These are phyloP conservation scores for Microcyclospora tardicrescens DNA, from an alignment of 2,329 filamentous ascomycete genomes.

Conservation along the genomic window DNA sequence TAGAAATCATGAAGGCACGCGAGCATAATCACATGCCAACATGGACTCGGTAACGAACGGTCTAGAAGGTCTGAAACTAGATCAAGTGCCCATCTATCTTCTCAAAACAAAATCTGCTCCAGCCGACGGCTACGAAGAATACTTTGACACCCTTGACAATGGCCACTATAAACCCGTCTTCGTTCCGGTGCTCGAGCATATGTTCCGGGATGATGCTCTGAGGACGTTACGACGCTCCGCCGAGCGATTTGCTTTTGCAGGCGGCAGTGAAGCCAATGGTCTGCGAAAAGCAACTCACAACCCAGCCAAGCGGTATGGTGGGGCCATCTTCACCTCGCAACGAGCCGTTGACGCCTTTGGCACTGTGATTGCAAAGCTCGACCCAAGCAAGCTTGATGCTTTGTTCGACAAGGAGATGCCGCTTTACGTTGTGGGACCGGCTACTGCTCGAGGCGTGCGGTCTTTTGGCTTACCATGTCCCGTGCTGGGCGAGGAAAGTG, in stretches of 20 bases:
- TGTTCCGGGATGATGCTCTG: conserved; percentile 49
- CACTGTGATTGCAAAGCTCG: conserved; percentile 44
- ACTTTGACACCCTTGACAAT: conserved; percentile 40
- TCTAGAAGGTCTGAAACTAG: conserved; percentile 13
- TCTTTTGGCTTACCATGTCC: conserved; percentile 39
- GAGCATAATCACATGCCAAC: background rate
- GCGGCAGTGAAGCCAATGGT: conserved; percentile 14
- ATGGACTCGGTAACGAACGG: conserved; percentile 16
- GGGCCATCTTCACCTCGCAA: conserved; percentile 75
- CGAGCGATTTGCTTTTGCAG: conserved; percentile 27
- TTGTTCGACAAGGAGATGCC: conserved; percentile 37
- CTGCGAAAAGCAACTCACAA: conserved; percentile 20
- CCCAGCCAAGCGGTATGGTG: conserved; percentile 45
- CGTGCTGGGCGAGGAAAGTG: conserved; percentile 68
- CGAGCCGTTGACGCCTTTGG: conserved; percentile 69
- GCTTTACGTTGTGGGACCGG: conserved; percentile 71
- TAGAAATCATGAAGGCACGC: background rate
- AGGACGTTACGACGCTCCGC: conserved; percentile 41
- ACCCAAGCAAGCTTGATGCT: conserved; percentile 19
- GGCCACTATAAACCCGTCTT: conserved; percentile 51
- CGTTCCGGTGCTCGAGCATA: conserved; percentile 64
- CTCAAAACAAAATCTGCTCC: conserved; percentile 67
- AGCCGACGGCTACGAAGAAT: conserved; percentile 57
- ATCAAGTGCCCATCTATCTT: conserved; percentile 48
- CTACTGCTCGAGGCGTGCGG: conserved; percentile 61